These are phyloP conservation scores for Dicorynia guianensis DNA, from an alignment of 306 rosid genomes.

Conservation along the genomic window DNA sequence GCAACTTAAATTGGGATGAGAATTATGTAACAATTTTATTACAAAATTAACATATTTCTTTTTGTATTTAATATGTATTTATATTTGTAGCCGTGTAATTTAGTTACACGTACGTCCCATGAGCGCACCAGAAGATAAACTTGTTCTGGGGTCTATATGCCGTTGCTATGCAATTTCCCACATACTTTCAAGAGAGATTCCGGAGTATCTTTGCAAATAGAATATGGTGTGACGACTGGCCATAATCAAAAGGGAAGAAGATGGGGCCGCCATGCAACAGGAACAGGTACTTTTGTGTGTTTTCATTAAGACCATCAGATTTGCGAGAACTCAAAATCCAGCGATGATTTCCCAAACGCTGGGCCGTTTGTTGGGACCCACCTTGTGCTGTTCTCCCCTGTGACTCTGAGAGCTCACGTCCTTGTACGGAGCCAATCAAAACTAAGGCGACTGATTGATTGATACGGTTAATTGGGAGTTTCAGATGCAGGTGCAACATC, in stretches of 20 bases:
- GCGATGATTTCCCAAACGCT: conserved; percentile 42
- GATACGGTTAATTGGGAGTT: not conserved
- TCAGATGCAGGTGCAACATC: too few species aligned
- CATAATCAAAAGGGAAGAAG: not conserved
- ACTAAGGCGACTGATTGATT: not conserved
- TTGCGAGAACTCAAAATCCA: conserved; percentile 42
- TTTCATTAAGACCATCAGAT: conserved; percentile 36
- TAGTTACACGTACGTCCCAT: too few species aligned
- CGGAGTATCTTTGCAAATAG: not conserved
- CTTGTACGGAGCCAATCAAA: not conserved
- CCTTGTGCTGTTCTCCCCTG: conserved; percentile 2
- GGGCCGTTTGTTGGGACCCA: conserved; percentile 42
- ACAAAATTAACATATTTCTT: too few species aligned
- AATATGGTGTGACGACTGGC: too few species aligned
- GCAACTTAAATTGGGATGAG: too few species aligned
- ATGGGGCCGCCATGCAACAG: conserved; percentile 37
- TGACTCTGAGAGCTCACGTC: not conserved
- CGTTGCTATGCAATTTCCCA: not conserved
- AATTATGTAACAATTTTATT: too few species aligned
- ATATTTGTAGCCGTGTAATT: too few species aligned
- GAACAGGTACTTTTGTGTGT: conserved; percentile 34
- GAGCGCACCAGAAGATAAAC: not conserved
- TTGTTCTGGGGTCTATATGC: not conserved
- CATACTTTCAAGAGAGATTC: not conserved
- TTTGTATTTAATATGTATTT: too few species aligned